phyloP scores from a whole-genome alignment of 495 filamentous ascomycete genomes.

The Penicillium soppii region DNA sequence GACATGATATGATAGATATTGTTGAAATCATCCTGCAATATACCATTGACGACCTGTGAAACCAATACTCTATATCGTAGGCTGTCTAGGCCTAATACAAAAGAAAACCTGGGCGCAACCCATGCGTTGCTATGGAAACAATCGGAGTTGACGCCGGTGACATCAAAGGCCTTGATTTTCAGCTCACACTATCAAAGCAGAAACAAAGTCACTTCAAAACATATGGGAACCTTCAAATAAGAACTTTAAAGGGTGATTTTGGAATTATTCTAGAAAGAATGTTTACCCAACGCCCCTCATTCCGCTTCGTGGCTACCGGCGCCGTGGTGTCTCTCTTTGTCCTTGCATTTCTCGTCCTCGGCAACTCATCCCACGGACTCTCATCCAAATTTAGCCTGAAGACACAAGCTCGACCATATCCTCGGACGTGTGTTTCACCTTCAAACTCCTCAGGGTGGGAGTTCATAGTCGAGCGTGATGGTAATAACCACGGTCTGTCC shows the following conservation, averaged over 20 bases:
- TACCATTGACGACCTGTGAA: too few species aligned
- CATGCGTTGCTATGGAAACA: constrained; percentile 21
- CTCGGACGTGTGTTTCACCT: background rate
- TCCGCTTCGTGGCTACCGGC: constrained; percentile 36
- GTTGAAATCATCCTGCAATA: too few species aligned
- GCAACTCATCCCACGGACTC: constrained; percentile 13
- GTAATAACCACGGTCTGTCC: constrained; percentile 38
- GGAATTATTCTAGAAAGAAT: constrained; percentile 11
- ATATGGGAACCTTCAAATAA: background rate
- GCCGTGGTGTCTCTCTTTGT: constrained; percentile 27
- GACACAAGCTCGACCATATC: constrained; percentile 5
- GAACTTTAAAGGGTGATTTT: background rate
- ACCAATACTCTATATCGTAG: too few species aligned
- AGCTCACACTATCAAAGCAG: background rate
- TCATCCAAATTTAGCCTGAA: constrained; percentile 26
- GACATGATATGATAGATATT: too few species aligned
- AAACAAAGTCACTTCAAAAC: background rate
- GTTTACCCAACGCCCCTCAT: constrained; percentile 26
- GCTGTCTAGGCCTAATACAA: too few species aligned
- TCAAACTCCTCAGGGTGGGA: constrained; percentile 23
- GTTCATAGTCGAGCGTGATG: constrained; percentile 34
- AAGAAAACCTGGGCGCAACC: too few species aligned
- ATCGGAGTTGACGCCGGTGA: constrained; percentile 9
- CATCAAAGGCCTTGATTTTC: constrained; percentile 1
- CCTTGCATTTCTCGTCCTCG: constrained; percentile 33